phyloP scores from a whole-genome alignment of 176 grass and related monocot species.

The Otatea glauca region DNA sequence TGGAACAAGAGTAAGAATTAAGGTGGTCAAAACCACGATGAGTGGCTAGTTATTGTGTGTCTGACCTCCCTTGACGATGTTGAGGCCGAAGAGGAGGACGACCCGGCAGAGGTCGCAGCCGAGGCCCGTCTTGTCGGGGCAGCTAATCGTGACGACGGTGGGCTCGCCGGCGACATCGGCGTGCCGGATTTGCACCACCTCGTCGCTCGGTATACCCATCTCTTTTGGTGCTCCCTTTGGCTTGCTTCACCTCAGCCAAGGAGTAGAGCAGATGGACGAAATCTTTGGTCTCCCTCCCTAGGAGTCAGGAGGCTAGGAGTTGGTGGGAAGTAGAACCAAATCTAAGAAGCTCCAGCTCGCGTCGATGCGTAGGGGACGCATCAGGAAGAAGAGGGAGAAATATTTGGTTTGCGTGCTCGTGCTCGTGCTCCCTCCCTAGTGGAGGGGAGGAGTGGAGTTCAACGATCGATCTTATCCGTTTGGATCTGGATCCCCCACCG shows the following conservation, averaged over 20 bases:
- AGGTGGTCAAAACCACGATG: too few species aligned
- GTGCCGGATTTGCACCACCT: conserved; percentile 68
- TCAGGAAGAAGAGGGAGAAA: neutral
- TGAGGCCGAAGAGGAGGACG: conserved; percentile 90
- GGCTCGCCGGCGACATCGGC: conserved; percentile 60
- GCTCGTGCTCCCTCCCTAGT: too few species aligned
- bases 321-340: neutral
- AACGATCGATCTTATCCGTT: too few species aligned
- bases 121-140: conserved; percentile 89
- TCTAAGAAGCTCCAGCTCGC: too few species aligned
- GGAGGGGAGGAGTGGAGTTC: too few species aligned
- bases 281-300: neutral
- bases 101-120: conserved; percentile 88
- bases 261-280: neutral
- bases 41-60: neutral
- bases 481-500: too few species aligned
- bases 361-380: too few species aligned
- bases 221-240: too few species aligned
- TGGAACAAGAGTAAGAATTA: neutral
- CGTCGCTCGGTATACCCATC: conserved; percentile 77
- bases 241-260: neutral
- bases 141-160: conserved; percentile 70
- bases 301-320: neutral
- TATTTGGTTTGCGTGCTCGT: neutral
- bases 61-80: conserved; percentile 74